Conservation (phyloP, 2,329 filamentous ascomycete species). For the Thermothelomyces thermophilus region DNA sequence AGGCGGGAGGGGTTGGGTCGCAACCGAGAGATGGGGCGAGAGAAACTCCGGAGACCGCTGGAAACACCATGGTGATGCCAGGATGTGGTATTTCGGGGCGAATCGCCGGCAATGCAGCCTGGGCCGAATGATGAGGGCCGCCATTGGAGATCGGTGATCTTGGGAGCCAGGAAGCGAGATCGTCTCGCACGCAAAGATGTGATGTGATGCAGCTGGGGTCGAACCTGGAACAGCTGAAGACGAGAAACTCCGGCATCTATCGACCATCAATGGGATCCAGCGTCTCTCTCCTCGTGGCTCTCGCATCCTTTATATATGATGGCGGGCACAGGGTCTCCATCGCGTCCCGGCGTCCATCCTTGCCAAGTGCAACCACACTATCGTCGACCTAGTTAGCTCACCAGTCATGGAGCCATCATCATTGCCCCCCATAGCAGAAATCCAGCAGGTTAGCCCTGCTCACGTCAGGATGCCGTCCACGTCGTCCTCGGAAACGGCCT, state of each 20-base stretch:
- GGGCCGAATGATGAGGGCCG: neutral
- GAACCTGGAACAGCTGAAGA: too few species aligned
- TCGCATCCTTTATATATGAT: too few species aligned
- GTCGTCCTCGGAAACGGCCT: neutral
- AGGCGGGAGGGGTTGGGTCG: neutral
- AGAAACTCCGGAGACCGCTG: slow-evolving; percentile 7
- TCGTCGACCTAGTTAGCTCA: neutral
- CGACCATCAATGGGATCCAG: too few species aligned
- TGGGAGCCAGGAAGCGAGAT: neutral
- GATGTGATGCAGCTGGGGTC: neutral
- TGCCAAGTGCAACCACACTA: too few species aligned
- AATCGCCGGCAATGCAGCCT: neutral
- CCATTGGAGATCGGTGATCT: neutral
- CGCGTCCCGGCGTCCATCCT: too few species aligned
- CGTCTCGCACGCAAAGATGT: neutral
- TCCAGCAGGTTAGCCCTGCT: neutral
- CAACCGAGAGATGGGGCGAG: neutral
- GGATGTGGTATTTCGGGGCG: neutral
- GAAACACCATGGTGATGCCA: neutral
- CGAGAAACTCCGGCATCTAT: too few species aligned
- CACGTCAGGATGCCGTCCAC: neutral
- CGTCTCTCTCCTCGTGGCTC: too few species aligned
- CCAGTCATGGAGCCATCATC: neutral
- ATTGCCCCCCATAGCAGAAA: neutral
- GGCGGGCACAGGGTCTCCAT: too few species aligned